These are phyloP conservation scores for Psilocybe cubensis DNA, from an alignment of 768 basidiomycete genomes.

Conservation along the genomic window DNA sequence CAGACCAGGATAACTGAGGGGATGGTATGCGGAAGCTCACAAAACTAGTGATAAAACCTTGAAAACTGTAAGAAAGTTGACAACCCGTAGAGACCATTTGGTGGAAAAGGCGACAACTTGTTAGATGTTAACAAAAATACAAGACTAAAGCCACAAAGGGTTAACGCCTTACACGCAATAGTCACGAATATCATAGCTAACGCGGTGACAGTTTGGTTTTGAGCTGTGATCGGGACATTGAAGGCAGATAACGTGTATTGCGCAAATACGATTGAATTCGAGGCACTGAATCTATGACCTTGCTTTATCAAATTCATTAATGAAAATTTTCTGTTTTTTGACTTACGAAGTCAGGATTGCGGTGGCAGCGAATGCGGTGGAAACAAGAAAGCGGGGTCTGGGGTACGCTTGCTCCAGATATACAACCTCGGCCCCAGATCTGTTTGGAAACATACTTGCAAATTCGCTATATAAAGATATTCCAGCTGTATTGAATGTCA, in stretches of 20 bases:
- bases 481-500: slow-evolving; percentile 27
- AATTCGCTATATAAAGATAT: slow-evolving; percentile 45
- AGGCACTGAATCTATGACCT: slow-evolving; percentile 30
- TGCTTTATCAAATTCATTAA: neutral
- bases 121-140: too few relatives aligned
- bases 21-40: slow-evolving; percentile 20
- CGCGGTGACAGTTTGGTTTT: slow-evolving; percentile 29
- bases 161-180: slow-evolving; percentile 28
- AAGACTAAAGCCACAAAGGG: too few relatives aligned
- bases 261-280: slow-evolving; percentile 40
- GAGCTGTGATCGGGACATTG: slow-evolving; percentile 30
- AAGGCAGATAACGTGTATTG: slow-evolving; percentile 39
- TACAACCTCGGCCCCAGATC: slow-evolving; percentile 54
- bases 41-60: slow-evolving; percentile 34
- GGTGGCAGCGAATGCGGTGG: slow-evolving; percentile 45
- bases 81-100: slow-evolving; percentile 36
- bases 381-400: slow-evolving; percentile 44
- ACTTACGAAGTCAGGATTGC: slow-evolving; percentile 39
- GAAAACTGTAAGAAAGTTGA: slow-evolving; percentile 32
- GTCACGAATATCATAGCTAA: slow-evolving; percentile 28
- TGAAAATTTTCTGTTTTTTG: neutral
- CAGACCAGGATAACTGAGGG: neutral
- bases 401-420: slow-evolving; percentile 52
- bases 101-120: slow-evolving; percentile 37
- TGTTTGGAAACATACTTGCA: slow-evolving; percentile 49